Percentiles rank a stretch among this genome's conserved stretches.
These are phyloP conservation scores for Geranomyces variabilis DNA, from an alignment of 192 early-diverging fungal genomes.

Conservation along the genomic window DNA sequence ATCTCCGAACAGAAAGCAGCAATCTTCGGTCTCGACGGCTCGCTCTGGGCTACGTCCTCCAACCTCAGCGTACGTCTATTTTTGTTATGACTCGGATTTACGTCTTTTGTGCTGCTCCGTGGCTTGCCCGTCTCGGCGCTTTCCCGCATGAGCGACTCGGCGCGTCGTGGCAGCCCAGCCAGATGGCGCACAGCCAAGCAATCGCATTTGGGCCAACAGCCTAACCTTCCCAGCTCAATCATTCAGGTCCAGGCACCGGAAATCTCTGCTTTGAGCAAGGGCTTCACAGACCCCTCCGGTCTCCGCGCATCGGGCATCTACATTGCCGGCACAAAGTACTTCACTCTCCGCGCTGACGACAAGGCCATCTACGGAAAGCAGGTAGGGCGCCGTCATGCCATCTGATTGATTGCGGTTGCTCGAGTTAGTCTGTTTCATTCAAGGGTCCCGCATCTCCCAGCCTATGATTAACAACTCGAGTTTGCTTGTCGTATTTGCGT, in stretches of 20 bases:
- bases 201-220: neutral
- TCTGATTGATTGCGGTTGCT: too few species aligned
- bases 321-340: conserved; percentile 71
- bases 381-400: conserved; percentile 42
- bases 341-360: conserved; percentile 68
- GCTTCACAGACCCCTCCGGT: conserved; percentile 61
- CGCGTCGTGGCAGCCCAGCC: too few species aligned
- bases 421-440: too few species aligned
- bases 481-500: too few species aligned
- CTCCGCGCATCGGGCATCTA: conserved; percentile 69
- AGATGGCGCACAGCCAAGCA: neutral
- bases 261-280: conserved; percentile 57
- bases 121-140: too few species aligned
- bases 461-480: too few species aligned
- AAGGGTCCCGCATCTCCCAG: too few species aligned
- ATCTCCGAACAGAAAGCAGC: conserved; percentile 54
- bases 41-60: conserved; percentile 77
- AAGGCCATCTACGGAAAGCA: conserved; percentile 78
- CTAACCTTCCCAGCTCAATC: conserved; percentile 2
- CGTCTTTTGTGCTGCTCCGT: too few species aligned
- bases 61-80: conserved; percentile 66
- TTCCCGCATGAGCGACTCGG: too few species aligned
- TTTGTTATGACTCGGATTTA: too few species aligned
- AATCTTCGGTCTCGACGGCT: conserved; percentile 83
- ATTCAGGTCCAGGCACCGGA: conserved; percentile 60